phyloP scores from a whole-genome alignment of 2,329 filamentous ascomycete genomes.

The Harringtonia aguacate region DNA sequence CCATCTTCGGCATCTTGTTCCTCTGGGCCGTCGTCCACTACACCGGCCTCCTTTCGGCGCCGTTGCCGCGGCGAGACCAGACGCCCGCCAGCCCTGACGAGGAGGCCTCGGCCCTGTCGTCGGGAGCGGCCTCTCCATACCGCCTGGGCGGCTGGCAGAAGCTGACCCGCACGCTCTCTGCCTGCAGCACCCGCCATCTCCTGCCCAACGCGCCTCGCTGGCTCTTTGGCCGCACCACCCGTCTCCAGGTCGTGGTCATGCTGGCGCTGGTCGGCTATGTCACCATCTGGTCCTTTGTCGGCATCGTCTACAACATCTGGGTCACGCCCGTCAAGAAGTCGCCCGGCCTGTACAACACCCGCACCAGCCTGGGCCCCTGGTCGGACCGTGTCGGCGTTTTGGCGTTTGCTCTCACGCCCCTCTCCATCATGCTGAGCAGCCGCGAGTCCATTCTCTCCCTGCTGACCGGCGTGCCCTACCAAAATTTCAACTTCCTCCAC shows the following conservation, averaged over 20 bases:
- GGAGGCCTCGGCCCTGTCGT: background rate
- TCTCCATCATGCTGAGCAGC: constrained; percentile 56
- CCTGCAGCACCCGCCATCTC: constrained; percentile 38
- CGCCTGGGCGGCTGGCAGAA: constrained; percentile 12
- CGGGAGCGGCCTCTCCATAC: constrained; percentile 11
- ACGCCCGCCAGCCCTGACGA: background rate
- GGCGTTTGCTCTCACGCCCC: constrained; percentile 63
- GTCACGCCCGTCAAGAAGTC: constrained; percentile 53
- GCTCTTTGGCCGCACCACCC: constrained; percentile 57
- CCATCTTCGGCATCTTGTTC: constrained; percentile 30
- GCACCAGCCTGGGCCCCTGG: constrained; percentile 56
- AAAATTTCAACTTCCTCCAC: constrained; percentile 68
- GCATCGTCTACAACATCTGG: constrained; percentile 59
- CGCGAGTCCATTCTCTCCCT: constrained; percentile 61
- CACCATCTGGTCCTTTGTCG: constrained; percentile 56
- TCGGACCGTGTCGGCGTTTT: constrained; percentile 59
- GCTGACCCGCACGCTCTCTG: constrained; percentile 25
- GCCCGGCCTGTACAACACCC: constrained; percentile 48
- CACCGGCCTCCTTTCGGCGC: background rate
- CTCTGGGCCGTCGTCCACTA: constrained; percentile 22
- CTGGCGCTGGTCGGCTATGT: constrained; percentile 49
- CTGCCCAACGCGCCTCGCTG: constrained; percentile 46
- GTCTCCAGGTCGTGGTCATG: constrained; percentile 56
- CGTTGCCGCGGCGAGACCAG: background rate
- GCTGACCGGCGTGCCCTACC: constrained; percentile 63